Base-by-base conservation (phyloP, 371 early-diverging fungal species). In the Spraguea lophii region DNA sequence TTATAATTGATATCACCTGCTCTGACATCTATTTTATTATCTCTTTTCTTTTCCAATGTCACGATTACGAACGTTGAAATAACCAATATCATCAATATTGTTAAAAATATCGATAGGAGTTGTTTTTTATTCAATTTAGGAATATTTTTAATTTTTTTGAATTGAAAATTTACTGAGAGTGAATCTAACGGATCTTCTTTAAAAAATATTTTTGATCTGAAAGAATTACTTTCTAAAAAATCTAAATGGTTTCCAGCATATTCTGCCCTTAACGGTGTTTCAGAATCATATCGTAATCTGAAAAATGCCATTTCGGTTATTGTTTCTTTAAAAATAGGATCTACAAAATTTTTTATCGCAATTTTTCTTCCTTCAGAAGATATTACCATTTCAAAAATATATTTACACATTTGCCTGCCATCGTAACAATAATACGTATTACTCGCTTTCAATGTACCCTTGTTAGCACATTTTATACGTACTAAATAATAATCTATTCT, bases 321-420 rank as follows among this genome's bases (percentile, higher is more conserved):
- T 3, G 45, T 42, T 45, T 51, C 44, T 21, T 61, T 49, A 17
- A 60, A 45, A 12, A 72, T 59, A 19, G 73, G 73, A 46, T 72
- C 69, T 30, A 56, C 52, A 47, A 62, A 62, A 45, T 67, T 65
- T 54, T 72, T 72, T 13, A 70, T 64, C 16, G 63, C 47, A 4
- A 72, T 63, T 32, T 46, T 56, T 39, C 73, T 36, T 25, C 70
- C 70, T 19, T 72, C 66, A 25, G 63, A 46, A 19, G 68, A 65
- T n/a, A 72, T 72, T 1, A 72, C 68, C 66, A 72, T 67, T 53
- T 72, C 73, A 65, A 70, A 72, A 12, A 72, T 38, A 46, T 61
- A 72, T 53, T 70, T 72, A 52, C 73, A 72, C 19, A 72, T 56
- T 23, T 68, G 70, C 47, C 62, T 49, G 2, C 70, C 73, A 59